Evolutionary conservation across 495 filamentous ascomycete genomes (phyloP).

Genomic region (Trichodelitschia bisporula): DNA sequence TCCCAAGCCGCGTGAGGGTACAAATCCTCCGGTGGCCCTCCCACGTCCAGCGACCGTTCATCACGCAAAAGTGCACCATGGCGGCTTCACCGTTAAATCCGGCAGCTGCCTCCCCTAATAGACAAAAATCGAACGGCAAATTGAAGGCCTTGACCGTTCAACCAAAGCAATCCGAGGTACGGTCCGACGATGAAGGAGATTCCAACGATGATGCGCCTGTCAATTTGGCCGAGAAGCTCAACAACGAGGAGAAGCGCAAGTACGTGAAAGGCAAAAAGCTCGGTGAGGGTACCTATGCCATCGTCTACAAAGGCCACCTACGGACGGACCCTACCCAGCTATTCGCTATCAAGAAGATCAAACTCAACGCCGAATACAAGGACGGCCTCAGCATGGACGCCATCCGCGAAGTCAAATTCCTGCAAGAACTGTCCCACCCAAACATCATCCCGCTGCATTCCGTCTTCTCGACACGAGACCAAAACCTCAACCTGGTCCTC

Average conservation of each 20-base stretch:
- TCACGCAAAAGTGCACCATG: too few species aligned
- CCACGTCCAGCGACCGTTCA: too few species aligned
- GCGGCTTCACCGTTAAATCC: too few species aligned
- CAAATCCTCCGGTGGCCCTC: too few species aligned
- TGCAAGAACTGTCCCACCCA: conserved; percentile 86
- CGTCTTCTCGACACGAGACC: conserved; percentile 81
- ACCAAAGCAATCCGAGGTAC: too few species aligned
- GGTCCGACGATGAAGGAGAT: too few species aligned
- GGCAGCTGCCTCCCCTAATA: too few species aligned
- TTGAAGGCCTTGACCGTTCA: too few species aligned
- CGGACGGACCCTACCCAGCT: conserved; percentile 36
- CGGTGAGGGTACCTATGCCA: conserved; percentile 91
- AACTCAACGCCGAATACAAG: conserved; percentile 57
- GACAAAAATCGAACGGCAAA: too few species aligned
- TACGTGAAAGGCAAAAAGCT: conserved; percentile 84
- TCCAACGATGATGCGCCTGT: conserved; percentile 15
- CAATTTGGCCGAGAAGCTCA: conserved; percentile 67
- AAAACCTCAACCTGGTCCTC: conserved; percentile 81
- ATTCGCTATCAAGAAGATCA: conserved; percentile 98
- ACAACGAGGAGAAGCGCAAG: conserved; percentile 62
- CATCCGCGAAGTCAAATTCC: conserved; percentile 78
- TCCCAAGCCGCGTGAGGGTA: too few species aligned
- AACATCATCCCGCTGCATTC: conserved; percentile 82
- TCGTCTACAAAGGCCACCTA: conserved; percentile 72
- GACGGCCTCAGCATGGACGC: conserved; percentile 87